Percentiles rank a stretch among this genome's conserved stretches.
Evolutionary conservation across 768 basidiomycete species (phyloP).

Genomic region (Podaxis sp.): DNA sequence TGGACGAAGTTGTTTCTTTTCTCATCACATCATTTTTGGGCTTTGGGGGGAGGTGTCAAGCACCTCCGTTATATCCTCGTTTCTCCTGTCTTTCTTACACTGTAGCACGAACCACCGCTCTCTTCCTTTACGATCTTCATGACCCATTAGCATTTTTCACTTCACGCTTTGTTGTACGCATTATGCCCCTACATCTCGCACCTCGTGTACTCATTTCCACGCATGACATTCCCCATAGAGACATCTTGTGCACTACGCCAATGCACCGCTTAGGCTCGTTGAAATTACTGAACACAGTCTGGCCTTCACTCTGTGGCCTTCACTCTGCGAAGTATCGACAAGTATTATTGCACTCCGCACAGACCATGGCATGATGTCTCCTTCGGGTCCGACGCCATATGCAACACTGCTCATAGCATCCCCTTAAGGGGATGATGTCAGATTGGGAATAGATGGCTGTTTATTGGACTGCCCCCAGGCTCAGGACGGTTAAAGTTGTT

Average conservation of each 20-base stretch:
- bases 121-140: neutral
- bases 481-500: neutral
- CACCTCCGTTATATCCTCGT: neutral
- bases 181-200: neutral
- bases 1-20: conserved; percentile 1
- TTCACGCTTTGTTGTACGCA: neutral
- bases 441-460: neutral
- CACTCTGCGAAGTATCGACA: neutral
- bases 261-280: no score
- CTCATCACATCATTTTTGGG: conserved; percentile 2
- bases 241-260: neutral
- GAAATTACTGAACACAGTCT: neutral
- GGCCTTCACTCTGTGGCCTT: neutral
- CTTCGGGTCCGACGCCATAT: neutral
- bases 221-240: neutral
- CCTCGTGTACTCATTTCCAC: neutral
- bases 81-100: neutral
- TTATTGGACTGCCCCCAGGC: neutral
- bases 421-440: neutral
- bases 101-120: neutral
- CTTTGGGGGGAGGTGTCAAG: conserved; percentile 8
- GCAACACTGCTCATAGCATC: neutral
- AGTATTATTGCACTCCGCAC: neutral
- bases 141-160: neutral
- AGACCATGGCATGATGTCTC: neutral